Evolutionary conservation across 2,329 filamentous ascomycete species (phyloP).

Genomic region (Sporothrix dimorphospora): DNA sequence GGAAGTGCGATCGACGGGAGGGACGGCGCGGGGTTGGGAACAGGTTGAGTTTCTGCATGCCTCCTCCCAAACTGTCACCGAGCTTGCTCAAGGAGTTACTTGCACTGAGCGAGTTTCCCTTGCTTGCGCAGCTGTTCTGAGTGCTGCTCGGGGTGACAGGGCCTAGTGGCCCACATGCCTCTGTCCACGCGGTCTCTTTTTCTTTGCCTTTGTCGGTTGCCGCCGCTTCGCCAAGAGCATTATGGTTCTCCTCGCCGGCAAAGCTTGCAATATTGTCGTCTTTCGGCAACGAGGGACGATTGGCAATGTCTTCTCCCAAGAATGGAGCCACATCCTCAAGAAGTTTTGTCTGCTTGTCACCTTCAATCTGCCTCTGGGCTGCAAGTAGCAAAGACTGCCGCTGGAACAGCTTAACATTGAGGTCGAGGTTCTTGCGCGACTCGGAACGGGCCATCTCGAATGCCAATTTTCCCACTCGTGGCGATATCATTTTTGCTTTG

Average conservation of each 20-base stretch:
- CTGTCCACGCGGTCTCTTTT: background rate
- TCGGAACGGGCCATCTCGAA: conserved; percentile 32
- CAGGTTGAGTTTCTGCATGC: background rate
- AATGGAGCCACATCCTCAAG: background rate
- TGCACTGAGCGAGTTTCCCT: conserved; percentile 17
- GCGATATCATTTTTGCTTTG: conserved; percentile 12
- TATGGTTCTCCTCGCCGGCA: background rate
- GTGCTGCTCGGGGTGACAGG: conserved; percentile 22
- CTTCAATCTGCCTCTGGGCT: conserved; percentile 31
- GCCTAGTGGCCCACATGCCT: background rate
- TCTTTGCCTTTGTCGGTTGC: background rate
- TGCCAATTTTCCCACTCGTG: conserved; percentile 30
- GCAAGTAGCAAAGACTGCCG: conserved; percentile 33
- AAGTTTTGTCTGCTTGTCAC: background rate
- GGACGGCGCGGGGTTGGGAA: conserved; percentile 20
- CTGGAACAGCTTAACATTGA: conserved; percentile 33
- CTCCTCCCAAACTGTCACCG: background rate
- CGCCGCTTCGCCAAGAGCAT: background rate
- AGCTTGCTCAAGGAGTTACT: background rate
- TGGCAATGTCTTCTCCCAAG: background rate
- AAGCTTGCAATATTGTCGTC: background rate
- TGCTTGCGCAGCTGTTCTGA: conserved; percentile 19
- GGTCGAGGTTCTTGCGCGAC: conserved; percentile 31
- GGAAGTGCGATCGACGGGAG: conserved; percentile 10
- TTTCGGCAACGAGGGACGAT: background rate